Evolutionary conservation across 1,284 basidiomycete genomes (phyloP).

Genomic region (Irpex lacteus): DNA sequence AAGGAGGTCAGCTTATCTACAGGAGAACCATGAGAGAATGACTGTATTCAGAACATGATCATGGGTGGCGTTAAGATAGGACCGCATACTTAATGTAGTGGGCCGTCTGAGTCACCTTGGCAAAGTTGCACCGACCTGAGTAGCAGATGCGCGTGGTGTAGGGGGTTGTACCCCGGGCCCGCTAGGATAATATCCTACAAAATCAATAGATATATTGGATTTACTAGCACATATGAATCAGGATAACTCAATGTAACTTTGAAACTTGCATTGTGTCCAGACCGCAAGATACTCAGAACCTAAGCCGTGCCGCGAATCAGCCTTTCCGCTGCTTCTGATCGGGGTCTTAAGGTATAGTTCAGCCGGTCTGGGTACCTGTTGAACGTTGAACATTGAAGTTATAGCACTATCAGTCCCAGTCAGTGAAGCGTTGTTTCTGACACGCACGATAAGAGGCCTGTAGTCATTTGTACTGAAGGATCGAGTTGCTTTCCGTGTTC

Average conservation of each 20-base stretch:
- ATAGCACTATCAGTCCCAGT: neutral
- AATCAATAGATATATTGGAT: too few species aligned
- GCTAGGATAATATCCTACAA: too few species aligned
- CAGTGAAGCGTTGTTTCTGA: neutral
- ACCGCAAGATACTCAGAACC: neutral
- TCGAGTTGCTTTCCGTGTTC: constrained; percentile 21
- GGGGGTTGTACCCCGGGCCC: too few species aligned
- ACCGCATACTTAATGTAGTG: too few species aligned
- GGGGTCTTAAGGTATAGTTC: neutral
- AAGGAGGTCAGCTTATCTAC: too few species aligned
- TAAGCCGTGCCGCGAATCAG: neutral
- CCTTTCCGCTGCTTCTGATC: neutral
- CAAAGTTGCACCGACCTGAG: too few species aligned
- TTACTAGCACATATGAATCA: neutral
- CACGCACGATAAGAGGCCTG: constrained; percentile 5
- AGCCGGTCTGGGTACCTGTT: neutral
- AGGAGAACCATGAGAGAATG: neutral
- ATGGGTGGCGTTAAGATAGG: too few species aligned
- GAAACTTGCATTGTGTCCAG: too few species aligned
- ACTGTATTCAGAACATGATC: neutral
- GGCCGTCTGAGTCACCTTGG: too few species aligned
- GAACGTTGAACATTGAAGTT: neutral
- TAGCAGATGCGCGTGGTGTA: too few species aligned
- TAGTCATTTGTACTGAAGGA: constrained; percentile 11
- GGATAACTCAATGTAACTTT: too few species aligned